Evolutionary conservation across 2,329 filamentous ascomycete genomes (phyloP).

Genomic region (Scedosporium apiospermum): DNA sequence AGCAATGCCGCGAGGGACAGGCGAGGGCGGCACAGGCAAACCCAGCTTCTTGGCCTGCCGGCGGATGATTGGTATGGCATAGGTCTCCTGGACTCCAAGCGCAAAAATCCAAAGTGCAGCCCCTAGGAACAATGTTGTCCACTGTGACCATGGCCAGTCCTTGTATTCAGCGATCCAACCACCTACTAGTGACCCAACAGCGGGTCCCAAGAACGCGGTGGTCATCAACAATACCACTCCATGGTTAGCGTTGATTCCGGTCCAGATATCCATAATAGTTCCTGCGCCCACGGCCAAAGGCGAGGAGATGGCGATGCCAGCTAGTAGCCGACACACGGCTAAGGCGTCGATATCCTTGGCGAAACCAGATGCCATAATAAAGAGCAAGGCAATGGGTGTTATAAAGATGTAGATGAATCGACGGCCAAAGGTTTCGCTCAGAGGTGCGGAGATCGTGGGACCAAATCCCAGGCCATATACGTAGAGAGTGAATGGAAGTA

Average conservation of each 20-base stretch:
- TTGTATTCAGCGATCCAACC: slow-evolving; percentile 50
- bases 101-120: slow-evolving; percentile 47
- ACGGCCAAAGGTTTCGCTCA: slow-evolving; percentile 54
- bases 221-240: slow-evolving; percentile 51
- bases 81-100: slow-evolving; percentile 47
- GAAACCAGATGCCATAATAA: slow-evolving; percentile 50
- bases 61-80: slow-evolving; percentile 46
- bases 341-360: slow-evolving; percentile 48
- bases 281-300: slow-evolving; percentile 54
- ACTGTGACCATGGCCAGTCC: slow-evolving; percentile 58
- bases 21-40: slow-evolving; percentile 35
- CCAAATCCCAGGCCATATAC: slow-evolving; percentile 53
- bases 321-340: slow-evolving; percentile 57
- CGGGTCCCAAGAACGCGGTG: slow-evolving; percentile 55
- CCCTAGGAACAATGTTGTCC: slow-evolving; percentile 51
- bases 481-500: slow-evolving; percentile 38
- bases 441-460: slow-evolving; percentile 55
- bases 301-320: slow-evolving; percentile 52
- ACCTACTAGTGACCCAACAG: slow-evolving; percentile 49
- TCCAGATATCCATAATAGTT: slow-evolving; percentile 55
- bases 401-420: slow-evolving; percentile 52
- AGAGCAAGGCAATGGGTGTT: slow-evolving; percentile 47
- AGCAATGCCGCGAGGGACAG: too few relatives aligned
- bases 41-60: slow-evolving; percentile 40
- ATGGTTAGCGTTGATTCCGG: slow-evolving; percentile 40